Evolutionary conservation across 2,329 filamentous ascomycete genomes (phyloP), one percentile per base, ranked within the genome.

Genomic region (Apiospora sp.): DNA sequence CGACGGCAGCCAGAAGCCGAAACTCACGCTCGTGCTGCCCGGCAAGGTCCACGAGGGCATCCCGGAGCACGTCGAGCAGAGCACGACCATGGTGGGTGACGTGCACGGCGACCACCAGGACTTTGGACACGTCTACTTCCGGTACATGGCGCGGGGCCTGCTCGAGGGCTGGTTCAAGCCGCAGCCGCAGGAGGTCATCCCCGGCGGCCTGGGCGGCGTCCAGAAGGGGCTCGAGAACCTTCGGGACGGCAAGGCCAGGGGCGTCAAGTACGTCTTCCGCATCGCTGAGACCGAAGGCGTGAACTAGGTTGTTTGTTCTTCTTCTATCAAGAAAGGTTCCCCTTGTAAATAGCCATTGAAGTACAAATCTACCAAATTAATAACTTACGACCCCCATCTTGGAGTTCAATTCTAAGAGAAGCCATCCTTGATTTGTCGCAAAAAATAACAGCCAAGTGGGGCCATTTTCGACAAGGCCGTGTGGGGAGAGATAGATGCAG

Each of bases 201-300:
- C 78, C 3, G 82, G 81, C 16, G 79, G 79, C 0, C 73, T 85
- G 8, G 76, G 78, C 7, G 82, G 82, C 3, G 77, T 85, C 6
- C 74, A 85, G 72, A 73, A 77, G 46, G 83, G 79, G 1, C 72
- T 85, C 67, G 77, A 82, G 48, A 77, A 81, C 34, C 72, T 84
- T 74, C 77, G 76, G 61, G 77, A 79, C 4, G 80, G 80, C 0
- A 82, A 82, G 76, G 81, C 86, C 37, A 84, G 83, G 73, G 85
- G 82, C 16, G 78, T 83, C 44, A 87, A 87, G 78, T 81, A 87
- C 41, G 85, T 87, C 0, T 86, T 81, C 58, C 74, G 77, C 27
- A 78, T 81, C 68, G 76, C 76, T 4, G 79, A 80, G 5, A 81
- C 79, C 6, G 76, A 78, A 70, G 78, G 78, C 3, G 71, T 77